Conservation (phyloP, 2,329 filamentous ascomycete species). For the Pezicula carpinea region DNA sequence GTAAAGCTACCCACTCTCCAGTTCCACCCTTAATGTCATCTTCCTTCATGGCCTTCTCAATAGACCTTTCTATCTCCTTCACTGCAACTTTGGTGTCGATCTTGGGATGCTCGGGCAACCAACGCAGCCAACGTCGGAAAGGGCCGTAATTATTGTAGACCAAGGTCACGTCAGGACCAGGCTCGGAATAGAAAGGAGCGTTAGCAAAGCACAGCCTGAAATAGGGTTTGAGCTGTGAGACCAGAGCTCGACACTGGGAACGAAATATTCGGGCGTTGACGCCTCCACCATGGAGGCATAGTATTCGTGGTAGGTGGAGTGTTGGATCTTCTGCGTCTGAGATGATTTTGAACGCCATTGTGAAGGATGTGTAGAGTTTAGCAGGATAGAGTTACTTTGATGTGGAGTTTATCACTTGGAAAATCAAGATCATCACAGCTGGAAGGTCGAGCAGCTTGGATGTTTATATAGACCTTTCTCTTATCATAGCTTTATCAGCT, state of each 20-base stretch:
- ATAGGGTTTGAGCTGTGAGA: constrained; percentile 17
- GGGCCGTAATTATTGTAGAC: constrained; percentile 43
- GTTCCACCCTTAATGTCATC: constrained; percentile 40
- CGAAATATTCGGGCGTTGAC: constrained; percentile 67
- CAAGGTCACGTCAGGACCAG: constrained; percentile 58
- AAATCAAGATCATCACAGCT: no score
- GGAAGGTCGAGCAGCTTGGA: no score
- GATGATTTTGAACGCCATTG: no score
- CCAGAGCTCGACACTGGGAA: constrained; percentile 54
- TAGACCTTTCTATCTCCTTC: background rate
- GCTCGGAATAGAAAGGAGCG: constrained; percentile 56
- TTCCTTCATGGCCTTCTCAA: constrained; percentile 40
- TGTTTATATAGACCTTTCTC: no score
- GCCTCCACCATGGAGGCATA: constrained; percentile 77
- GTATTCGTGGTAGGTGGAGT: constrained; percentile 53
- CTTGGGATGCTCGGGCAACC: background rate
- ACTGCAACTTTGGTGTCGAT: background rate
- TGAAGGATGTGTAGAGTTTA: no score
- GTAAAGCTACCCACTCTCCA: constrained; percentile 54
- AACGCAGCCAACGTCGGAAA: background rate
- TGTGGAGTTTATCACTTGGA: no score
- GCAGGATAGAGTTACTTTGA: no score
- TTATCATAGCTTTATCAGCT: no score
- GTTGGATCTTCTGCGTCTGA: no score
- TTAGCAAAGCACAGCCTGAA: constrained; percentile 71